These are phyloP conservation scores for Pichia sp. DNA, from an alignment of 1,139 yeast genomes.

Conservation along the genomic window DNA sequence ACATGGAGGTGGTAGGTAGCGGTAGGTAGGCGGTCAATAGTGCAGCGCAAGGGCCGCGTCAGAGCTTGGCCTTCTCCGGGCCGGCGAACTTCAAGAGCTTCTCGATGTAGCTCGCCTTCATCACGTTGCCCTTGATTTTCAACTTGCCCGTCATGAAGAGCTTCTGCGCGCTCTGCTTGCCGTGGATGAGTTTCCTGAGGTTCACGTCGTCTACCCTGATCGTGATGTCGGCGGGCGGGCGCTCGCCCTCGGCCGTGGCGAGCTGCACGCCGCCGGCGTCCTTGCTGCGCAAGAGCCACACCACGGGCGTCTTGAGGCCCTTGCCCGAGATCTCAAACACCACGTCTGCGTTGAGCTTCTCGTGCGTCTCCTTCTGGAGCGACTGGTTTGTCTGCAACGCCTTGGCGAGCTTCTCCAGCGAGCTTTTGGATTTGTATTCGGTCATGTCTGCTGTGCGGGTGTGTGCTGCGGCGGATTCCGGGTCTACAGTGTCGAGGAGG, in stretches of 20 bases:
- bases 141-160: conserved; percentile 79
- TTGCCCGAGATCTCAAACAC: conserved; percentile 68
- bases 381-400: conserved; percentile 39
- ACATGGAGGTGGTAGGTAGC: too few relatives aligned
- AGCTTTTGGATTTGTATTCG: conserved; percentile 39
- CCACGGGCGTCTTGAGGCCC: conserved; percentile 52
- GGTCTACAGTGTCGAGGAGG: too few relatives aligned
- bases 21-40: too few relatives aligned
- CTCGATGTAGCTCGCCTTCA: conserved; percentile 83
- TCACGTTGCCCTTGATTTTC: conserved; percentile 83
- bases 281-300: conserved; percentile 73
- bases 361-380: conserved; percentile 41
- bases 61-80: conserved; percentile 49
- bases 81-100: conserved; percentile 64
- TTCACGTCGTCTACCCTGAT: conserved; percentile 61
- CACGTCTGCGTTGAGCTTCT: conserved; percentile 57
- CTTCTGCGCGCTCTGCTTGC: conserved; percentile 81
- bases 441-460: background rate
- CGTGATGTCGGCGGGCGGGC: conserved; percentile 56
- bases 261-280: conserved; percentile 46
- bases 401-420: conserved; percentile 41
- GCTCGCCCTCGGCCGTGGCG: conserved; percentile 30
- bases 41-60: background rate
- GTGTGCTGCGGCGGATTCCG: background rate
- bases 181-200: conserved; percentile 65